Evolutionary conservation across 495 filamentous ascomycete species (phyloP), one percentile per base, ranked within the genome.

Genomic region (Lichina pygmaea): DNA sequence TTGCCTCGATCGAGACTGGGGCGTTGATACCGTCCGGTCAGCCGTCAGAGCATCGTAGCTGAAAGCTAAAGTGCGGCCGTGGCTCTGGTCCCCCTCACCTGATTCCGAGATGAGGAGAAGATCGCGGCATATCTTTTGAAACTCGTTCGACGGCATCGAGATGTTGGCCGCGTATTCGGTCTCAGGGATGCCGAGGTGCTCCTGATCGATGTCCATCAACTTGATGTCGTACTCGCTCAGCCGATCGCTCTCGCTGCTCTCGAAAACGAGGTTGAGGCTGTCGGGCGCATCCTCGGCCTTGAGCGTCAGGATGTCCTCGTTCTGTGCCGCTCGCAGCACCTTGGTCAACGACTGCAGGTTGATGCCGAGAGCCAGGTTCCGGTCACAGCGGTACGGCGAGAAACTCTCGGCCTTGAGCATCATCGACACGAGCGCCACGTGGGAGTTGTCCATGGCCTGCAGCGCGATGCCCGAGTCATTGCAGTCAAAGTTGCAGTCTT

Each of bases 401-500:
- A 99, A 99, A 49, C 74, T 74, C 55, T 95, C 89, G 34, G 85
- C 77, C 64, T 86, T 86, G 58, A 99, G 78, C 68, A 92, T 72
- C 91, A 99, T 95, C 48, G 89, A 92, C 36, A 97, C 89, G 42
- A 99, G 80, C 44, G 89, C 89, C 58, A 99, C 89, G 66, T 99
- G 89, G 48, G 86, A 93, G 71, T 93, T 99, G 67, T 99, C 89
- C 91, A 99, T 99, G 54, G 89, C 89, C 65, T 99, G 89, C 32
- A 99, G 78, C 44, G 85, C 85, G 60, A 99, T 86, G 44, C 89
- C 89, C 50, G 81, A 82, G 71, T 99, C 89, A 78, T 95, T 99
- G 78, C 91, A 99, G 67, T 99, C 89, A 65, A 99, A 99, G 66
- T 99, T 99, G 73, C 91, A 95, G 66, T 95, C 86, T 64, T 95